Percentiles rank a stretch among this genome's conserved stretches.
Conservation (phyloP, 169 alveolate genomes). For the Perkinsus olseni region DNA sequence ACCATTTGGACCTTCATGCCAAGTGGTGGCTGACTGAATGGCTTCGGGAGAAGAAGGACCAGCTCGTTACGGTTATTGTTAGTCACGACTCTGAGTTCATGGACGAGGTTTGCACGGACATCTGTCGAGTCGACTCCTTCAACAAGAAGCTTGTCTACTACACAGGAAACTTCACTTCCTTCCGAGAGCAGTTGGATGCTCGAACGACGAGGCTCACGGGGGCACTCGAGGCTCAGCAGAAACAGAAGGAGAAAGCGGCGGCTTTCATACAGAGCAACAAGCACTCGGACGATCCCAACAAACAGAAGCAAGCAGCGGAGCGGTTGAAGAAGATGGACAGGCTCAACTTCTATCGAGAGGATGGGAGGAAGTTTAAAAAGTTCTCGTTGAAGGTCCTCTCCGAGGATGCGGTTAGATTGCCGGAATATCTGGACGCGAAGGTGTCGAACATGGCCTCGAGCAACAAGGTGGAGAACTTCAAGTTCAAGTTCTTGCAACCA, state of each 20-base stretch:
- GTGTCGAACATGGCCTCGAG: background rate
- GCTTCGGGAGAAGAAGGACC: background rate
- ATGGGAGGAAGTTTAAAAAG: background rate
- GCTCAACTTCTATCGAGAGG: background rate
- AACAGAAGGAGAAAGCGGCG: background rate
- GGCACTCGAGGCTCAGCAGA: background rate
- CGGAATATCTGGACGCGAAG: background rate
- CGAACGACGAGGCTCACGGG: background rate
- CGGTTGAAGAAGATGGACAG: background rate
- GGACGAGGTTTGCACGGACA: slow-evolving; percentile 21
- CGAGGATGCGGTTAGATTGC: background rate
- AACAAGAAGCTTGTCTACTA: background rate
- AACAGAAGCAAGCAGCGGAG: background rate
- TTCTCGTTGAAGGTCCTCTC: background rate
- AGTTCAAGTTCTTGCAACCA: background rate
- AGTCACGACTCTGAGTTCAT: slow-evolving; percentile 34
- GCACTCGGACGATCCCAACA: background rate
- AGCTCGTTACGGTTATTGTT: slow-evolving; percentile 24
- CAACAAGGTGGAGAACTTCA: background rate
- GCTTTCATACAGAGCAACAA: background rate
- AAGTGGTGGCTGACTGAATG: slow-evolving; percentile 40
- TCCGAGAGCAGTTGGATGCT: slow-evolving; percentile 11
- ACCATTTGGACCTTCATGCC: slow-evolving; percentile 85
- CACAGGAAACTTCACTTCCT: slow-evolving; percentile 6
- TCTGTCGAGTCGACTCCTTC: slow-evolving; percentile 17